Evolutionary conservation across 805 yeast species (phyloP), one percentile per base, ranked within the genome.

Genomic region (Kurtzmaniella fragi): DNA sequence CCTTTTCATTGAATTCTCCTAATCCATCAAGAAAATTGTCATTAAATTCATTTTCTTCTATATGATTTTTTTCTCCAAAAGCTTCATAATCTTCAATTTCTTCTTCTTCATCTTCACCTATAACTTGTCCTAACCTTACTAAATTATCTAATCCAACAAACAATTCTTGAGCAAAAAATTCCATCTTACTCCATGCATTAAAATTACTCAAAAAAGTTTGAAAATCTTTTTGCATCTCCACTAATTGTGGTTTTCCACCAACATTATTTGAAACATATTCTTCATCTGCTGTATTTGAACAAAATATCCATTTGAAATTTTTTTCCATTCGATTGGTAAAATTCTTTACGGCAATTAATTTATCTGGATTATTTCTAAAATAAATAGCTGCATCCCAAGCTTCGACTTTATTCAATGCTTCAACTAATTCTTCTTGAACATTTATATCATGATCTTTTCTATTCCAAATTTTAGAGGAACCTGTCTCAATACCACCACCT

Each of bases 111-210:
- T 20, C 17, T 16, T 28, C 31, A 17, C 2, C 30, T 25, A 28
- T 33, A 12, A 33, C 29, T 13, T 7, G 5, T 7, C 27, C 36
- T 13, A 13, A n/a, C 4, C 33, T 40, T 31, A 13, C 31, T 9
- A 26, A 29, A 7, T 44, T 35, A 39, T 61, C 63, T 31, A 61
- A 54, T 31, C 45, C 46, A 9, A 47, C 53, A 37, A 55, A 61
- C 36, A 58, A 41, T 3, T 42, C 30, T 39, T 60, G 61, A 4
- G 61, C 64, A 34, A 64, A 45, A 29, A 41, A 43, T 43, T 57
- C 62, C 17, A 59, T 53, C 37, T 56, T 59, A 40, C 64, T 54
- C 25, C 64, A 45, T 11, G 56, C 54, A 32, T 64, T 61, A 50
- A 61, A 64, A 31, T 58, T 42, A 9, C 41, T 37, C 35, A 63